phyloP scores from a whole-genome alignment of 2,329 filamentous ascomycete genomes.

The Talaromyces sp. region DNA sequence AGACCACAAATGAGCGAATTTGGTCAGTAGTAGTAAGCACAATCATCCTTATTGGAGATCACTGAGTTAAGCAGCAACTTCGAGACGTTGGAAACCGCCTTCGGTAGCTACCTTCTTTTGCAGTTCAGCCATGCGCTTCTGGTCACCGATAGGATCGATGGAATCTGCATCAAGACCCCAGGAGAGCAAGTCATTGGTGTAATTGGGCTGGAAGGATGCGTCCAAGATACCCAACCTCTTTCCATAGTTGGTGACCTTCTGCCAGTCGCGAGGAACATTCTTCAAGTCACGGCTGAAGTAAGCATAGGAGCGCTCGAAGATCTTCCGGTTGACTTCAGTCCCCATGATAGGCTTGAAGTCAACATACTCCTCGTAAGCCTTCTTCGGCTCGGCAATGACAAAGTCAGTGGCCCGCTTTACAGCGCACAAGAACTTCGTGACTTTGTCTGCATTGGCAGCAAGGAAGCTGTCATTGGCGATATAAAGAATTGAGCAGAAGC shows the following conservation, averaged over 20 bases:
- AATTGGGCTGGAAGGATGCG: conserved; percentile 65
- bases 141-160: conserved; percentile 65
- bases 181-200: conserved; percentile 67
- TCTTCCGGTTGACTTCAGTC: conserved; percentile 67
- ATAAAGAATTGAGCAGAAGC: conserved; percentile 78
- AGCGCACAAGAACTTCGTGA: conserved; percentile 65
- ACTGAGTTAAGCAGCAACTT: conserved; percentile 19
- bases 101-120: conserved; percentile 63
- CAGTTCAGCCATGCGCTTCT: conserved; percentile 69
- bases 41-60: neutral
- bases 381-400: conserved; percentile 61
- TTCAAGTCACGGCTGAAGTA: conserved; percentile 73
- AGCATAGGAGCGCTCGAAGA: conserved; percentile 73
- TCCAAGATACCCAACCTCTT: conserved; percentile 68
- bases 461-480: conserved; percentile 73
- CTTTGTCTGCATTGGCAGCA: conserved; percentile 62
- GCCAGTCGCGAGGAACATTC: conserved; percentile 72
- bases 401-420: conserved; percentile 73
- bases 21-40: neutral
- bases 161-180: conserved; percentile 66
- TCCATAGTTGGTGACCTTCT: conserved; percentile 73
- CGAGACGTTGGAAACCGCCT: conserved; percentile 56
- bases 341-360: conserved; percentile 70
- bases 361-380: conserved; percentile 66
- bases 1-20: conserved; percentile 10